Base-by-base conservation (phyloP, 257 asterid genomes). In the Solanum chiquidenum region DNA sequence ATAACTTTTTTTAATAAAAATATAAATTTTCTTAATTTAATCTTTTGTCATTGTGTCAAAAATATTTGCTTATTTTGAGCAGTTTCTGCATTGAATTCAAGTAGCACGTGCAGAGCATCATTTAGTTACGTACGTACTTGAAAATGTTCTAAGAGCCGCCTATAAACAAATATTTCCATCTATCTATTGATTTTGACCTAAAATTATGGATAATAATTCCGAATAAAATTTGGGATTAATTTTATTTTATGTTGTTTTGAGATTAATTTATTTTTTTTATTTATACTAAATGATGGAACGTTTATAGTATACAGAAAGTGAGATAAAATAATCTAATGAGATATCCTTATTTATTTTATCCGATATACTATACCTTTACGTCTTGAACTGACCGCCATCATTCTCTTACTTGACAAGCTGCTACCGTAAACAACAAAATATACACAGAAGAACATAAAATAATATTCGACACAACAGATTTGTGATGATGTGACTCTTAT, bases 241-340 rank as follows among this genome's bases (percentile, higher is more conserved):
- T 27, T 27, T 27, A 0, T 68, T 12, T 29, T 13, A 27, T 25
- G 9, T 66, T 25, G 0, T 23, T 21, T 9, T 60, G 33, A n/a
- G 7, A 64, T 10, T 64, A 64, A 2, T 64, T 60, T 60, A 60
- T 60, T 1, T 4, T 4, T 0, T 6, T 4, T 58, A 55, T 23
- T 21, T 23, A 5, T 4, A 52, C 0, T 6, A n/a, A n/a, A 4
- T n/a, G 3, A n/a, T n/a, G 3, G 0, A 2, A 11, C 0, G n/a
- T 3, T 0, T 62, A n/a, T 62, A 7, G 0, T 11, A n/a, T n/a
- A 4, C 3, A 62, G 7, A n/a, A 62, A 3, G 4, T 62, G 20
- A 66, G 18, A 66, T 66, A 12, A 66, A 62, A 66, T 10, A 5
- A 25, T n/a, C 0, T 64, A 2, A 11, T 25, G 8, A 64, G 4